phyloP scores from a whole-genome alignment of 2,329 filamentous ascomycete genomes.

The Diplodia seriata region DNA sequence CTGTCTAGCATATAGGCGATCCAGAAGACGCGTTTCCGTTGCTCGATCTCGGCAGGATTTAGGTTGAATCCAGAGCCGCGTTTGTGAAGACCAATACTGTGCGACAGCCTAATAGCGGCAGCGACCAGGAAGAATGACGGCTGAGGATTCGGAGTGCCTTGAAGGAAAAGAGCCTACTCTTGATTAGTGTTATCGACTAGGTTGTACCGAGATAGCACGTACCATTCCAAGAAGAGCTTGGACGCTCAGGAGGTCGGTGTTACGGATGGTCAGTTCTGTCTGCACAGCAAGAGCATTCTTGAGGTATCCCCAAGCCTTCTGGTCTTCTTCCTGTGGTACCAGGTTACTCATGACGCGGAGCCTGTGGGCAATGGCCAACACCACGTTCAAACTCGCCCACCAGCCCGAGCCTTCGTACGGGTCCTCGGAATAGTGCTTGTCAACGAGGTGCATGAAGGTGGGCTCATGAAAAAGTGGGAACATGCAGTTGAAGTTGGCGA shows the following conservation, averaged over 20 bases:
- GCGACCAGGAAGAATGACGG: slow-evolving; percentile 91
- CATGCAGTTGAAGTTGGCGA: slow-evolving; percentile 99
- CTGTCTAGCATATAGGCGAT: slow-evolving; percentile 77
- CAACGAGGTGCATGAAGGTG: slow-evolving; percentile 97
- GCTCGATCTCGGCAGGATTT: slow-evolving; percentile 92
- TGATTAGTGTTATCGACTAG: slow-evolving; percentile 36
- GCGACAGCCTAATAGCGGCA: slow-evolving; percentile 85
- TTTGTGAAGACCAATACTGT: slow-evolving; percentile 95
- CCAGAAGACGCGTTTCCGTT: slow-evolving; percentile 80
- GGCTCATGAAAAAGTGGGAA: slow-evolving; percentile 97
- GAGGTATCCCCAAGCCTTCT: slow-evolving; percentile 92
- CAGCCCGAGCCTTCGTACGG: slow-evolving; percentile 95
- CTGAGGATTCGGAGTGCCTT: slow-evolving; percentile 95
- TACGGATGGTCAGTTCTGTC: slow-evolving; percentile 91
- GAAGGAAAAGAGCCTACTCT: slow-evolving; percentile 77
- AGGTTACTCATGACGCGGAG: slow-evolving; percentile 95
- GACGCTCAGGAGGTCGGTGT: slow-evolving; percentile 92
- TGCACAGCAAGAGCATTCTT: slow-evolving; percentile 97
- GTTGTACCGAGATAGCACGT: slow-evolving; percentile 36
- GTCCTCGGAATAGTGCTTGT: slow-evolving; percentile 89
- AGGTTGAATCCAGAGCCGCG: slow-evolving; percentile 90
- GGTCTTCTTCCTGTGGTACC: slow-evolving; percentile 87
- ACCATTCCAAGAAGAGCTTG: slow-evolving; percentile 92
- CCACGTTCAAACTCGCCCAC: slow-evolving; percentile 97
- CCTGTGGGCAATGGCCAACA: slow-evolving; percentile 89